phyloP scores from a whole-genome alignment of 306 rosid species.

The Gastrolobium villosum region DNA sequence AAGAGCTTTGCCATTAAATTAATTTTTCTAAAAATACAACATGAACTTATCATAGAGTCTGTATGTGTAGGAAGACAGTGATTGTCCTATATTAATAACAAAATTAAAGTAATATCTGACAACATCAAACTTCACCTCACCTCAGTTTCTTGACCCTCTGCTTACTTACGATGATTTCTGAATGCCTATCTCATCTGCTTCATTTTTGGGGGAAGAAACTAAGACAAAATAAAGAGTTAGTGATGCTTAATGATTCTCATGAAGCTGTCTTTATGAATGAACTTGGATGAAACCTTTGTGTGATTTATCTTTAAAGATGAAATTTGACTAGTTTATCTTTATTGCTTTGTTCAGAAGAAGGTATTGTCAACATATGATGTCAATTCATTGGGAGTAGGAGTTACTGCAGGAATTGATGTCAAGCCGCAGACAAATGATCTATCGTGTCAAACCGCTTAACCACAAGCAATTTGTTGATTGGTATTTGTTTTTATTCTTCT shows the following conservation, averaged over 20 bases:
- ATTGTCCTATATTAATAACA: not conserved
- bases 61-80: not conserved
- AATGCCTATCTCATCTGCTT: not conserved
- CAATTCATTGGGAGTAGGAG: conserved; percentile 52
- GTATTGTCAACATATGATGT: conserved; percentile 68
- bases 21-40: not conserved
- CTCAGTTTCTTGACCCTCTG: not conserved
- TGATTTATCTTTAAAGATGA: conserved; percentile 11
- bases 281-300: conserved; percentile 1
- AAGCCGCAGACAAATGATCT: conserved; percentile 56
- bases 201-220: not conserved
- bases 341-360: conserved; percentile 62
- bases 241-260: conserved; percentile 5
- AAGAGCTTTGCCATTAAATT: conserved; percentile 10
- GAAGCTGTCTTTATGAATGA: not conserved
- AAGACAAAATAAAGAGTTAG: not conserved
- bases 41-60: not conserved
- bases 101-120: not conserved
- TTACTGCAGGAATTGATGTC: conserved; percentile 56
- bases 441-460: conserved; percentile 64
- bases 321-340: conserved; percentile 32
- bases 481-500: conserved; percentile 44
- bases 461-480: conserved; percentile 54
- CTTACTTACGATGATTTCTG: not conserved
- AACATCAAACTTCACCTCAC: conserved; percentile 20